Percentiles rank a stretch among this genome's conserved stretches.
These are phyloP conservation scores for Ceratobasidium sp. DNA, from an alignment of 1,284 basidiomycete genomes.

Conservation along the genomic window DNA sequence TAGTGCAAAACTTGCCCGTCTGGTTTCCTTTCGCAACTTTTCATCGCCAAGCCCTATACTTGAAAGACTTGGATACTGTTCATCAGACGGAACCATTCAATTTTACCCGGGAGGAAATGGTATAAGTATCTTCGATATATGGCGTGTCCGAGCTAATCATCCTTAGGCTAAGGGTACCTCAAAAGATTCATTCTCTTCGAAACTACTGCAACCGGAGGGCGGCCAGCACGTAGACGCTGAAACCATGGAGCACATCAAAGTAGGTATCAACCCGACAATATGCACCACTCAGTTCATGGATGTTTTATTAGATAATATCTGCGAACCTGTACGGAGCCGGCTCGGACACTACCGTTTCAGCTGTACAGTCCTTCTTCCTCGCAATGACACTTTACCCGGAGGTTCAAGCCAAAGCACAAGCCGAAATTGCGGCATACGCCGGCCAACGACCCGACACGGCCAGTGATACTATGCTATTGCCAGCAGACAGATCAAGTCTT, in stretches of 20 bases:
- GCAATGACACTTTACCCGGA: conserved; percentile 20
- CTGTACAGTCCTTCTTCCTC: conserved; percentile 13
- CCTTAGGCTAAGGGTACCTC: conserved; percentile 55
- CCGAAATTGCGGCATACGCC: conserved; percentile 11
- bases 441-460: background rate
- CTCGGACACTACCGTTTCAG: too few species aligned
- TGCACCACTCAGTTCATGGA: background rate
- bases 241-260: conserved; percentile 54
- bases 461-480: background rate
- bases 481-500: conserved; percentile 4
- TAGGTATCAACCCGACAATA: conserved; percentile 5
- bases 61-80: conserved; percentile 48
- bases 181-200: too few species aligned
- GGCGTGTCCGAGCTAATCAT: too few species aligned
- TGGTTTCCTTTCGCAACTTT: conserved; percentile 57
- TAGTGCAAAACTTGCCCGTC: conserved; percentile 54
- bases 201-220: too few species aligned
- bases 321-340: conserved; percentile 54
- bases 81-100: conserved; percentile 53
- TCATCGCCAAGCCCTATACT: conserved; percentile 51
- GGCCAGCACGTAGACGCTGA: conserved; percentile 46
- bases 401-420: conserved; percentile 15
- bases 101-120: conserved; percentile 54
- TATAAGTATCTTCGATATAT: too few species aligned
- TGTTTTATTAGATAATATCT: conserved; percentile 48